Evolutionary conservation across 2,329 filamentous ascomycete genomes (phyloP), one percentile per base, ranked within the genome.

Genomic region (Xylariomycetidae sp.): DNA sequence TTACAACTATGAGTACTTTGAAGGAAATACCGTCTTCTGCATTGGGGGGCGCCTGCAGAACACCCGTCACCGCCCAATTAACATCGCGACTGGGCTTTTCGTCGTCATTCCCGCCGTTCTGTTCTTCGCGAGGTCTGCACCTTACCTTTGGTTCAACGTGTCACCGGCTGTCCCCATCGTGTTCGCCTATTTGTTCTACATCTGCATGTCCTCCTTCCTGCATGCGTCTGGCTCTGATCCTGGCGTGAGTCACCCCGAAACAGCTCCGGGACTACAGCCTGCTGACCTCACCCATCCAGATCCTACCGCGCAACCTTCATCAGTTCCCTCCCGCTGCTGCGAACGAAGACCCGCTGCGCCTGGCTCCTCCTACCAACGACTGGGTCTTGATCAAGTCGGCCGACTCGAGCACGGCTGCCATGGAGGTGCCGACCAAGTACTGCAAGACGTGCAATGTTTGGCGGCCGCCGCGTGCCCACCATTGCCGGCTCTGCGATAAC

Each of bases 401-500:
- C 23, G 82, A 81, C 39, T 78, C 68, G 25, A 68, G 76, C 8
- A 83, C 85, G 19, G 83, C 88, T 7, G 89, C 89, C 5, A 95
- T 98, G 86, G 92, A 98, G 57, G 89, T 98, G 2, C 92, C 92
- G 0, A 89, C 90, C 40, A 96, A 98, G 64, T 95, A 94, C 64
- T 98, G 92, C 74, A 90, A 89, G 56, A 94, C 89, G 13, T 98
- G 92, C 68, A 88, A 88, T 53, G 89, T 98, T 47, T 98, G 92
- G 92, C 84, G 92, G 2, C 92, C 92, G 22, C 89, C 90, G 18
- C 85, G 92, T 38, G 88, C 87, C 38, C 93, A 98, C 56, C 92
- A 98, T 63, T 98, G 92, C 62, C 85, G 92, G 37, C 74, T 95
- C 18, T 98, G 92, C 63, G 90, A 98, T 62, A 95, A 93, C 59